Conservation (phyloP, 1,284 basidiomycete species). For the Rhodotorula mucilaginosa region DNA sequence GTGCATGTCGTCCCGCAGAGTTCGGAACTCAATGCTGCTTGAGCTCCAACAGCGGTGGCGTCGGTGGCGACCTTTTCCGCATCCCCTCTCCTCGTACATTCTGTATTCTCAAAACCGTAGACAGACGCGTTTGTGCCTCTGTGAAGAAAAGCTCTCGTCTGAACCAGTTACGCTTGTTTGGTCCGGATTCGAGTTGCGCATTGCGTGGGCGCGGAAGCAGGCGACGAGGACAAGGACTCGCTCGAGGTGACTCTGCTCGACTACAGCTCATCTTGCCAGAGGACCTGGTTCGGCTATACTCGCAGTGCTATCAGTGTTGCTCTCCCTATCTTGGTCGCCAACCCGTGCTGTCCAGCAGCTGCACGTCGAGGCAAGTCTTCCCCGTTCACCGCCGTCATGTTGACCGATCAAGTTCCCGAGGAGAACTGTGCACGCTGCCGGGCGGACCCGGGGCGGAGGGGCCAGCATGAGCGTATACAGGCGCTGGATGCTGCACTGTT, state of each 20-base stretch:
- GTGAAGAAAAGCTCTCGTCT: too few relatives aligned
- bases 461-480: too few relatives aligned
- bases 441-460: background rate
- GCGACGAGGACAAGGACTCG: too few relatives aligned
- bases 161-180: too few relatives aligned
- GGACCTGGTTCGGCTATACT: too few relatives aligned
- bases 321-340: too few relatives aligned
- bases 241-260: too few relatives aligned
- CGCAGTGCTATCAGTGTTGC: too few relatives aligned
- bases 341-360: background rate
- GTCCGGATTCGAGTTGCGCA: too few relatives aligned
- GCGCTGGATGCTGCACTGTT: background rate
- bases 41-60: background rate
- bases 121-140: background rate
- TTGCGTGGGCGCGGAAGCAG: too few relatives aligned
- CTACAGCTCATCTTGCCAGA: too few relatives aligned
- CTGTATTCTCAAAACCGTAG: background rate
- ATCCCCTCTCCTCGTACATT: background rate
- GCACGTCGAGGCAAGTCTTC: background rate
- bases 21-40: conserved; percentile 31
- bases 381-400: background rate
- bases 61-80: too few relatives aligned
- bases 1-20: conserved; percentile 9
- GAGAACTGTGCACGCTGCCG: background rate
- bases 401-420: background rate